Conservation (phyloP, 2,329 filamentous ascomycete genomes). For the Akanthomyces lecanii region DNA sequence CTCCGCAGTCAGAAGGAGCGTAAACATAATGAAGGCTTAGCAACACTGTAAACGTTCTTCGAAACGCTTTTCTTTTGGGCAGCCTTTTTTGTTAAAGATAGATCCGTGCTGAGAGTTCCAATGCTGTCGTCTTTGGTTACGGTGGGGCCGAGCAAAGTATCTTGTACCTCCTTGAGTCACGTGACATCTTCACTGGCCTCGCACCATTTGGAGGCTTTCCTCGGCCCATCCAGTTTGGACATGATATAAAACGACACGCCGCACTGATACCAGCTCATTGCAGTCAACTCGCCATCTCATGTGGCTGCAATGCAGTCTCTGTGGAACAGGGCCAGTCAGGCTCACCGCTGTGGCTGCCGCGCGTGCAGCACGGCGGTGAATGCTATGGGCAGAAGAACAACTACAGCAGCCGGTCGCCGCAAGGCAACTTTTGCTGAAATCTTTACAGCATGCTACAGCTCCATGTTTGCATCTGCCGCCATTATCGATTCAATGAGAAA, state of each 20-base stretch:
- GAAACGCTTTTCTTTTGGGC: not conserved
- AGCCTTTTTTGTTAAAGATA: conserved; percentile 1
- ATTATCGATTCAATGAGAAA: conserved; percentile 59
- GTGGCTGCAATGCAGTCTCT: conserved; percentile 59
- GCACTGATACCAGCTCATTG: not conserved
- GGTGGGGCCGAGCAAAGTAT: conserved; percentile 11
- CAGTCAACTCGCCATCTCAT: conserved; percentile 23
- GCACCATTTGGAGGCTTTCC: conserved; percentile 13
- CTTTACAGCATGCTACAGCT: conserved; percentile 64
- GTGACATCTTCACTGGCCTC: not conserved
- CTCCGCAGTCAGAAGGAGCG: conserved; percentile 64
- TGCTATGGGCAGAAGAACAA: conserved; percentile 46
- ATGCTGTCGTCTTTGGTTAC: not conserved
- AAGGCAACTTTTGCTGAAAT: conserved; percentile 49
- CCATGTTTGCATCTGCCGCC: conserved; percentile 61
- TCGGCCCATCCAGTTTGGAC: not conserved
- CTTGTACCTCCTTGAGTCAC: not conserved
- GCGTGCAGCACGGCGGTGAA: conserved; percentile 52
- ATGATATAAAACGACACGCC: not conserved
- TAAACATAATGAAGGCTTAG: conserved; percentile 51
- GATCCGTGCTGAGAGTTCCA: conserved; percentile 1
- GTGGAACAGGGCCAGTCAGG: conserved; percentile 63
- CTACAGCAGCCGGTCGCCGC: conserved; percentile 46
- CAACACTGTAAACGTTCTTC: not conserved
- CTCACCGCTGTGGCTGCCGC: conserved; percentile 60